Evolutionary conservation across 129 eudicot genomes (phyloP).

Genomic region (Helianthus annuus): HanXRQr2.0-SUNRISE NC_035440.2:82963527-82964026

Average conservation of each 20-base stretch:
- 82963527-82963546: conserved; percentile 21
- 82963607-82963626: conserved; percentile 80
- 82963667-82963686: conserved; percentile 81
- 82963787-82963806: neutral
- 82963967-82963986: no score
- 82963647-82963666: conserved; percentile 80
- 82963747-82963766: conserved; percentile 65
- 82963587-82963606: conserved; percentile 63
- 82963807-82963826: neutral
- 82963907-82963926: no score
- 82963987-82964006: no score
- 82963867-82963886: no score
- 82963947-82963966: no score
- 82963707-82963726: conserved; percentile 76
- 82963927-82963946: no score
- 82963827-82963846: neutral
- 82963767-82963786: conserved; percentile 13
- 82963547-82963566: conserved; percentile 26
- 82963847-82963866: no score
- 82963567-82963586: conserved; percentile 27
- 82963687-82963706: conserved; percentile 50
- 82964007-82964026: no score
- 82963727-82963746: conserved; percentile 98
- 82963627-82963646: conserved; percentile 71
- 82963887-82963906: no score